phyloP scores from a whole-genome alignment of 2,329 filamentous ascomycete genomes.

The Colletotrichum sublineola region DNA sequence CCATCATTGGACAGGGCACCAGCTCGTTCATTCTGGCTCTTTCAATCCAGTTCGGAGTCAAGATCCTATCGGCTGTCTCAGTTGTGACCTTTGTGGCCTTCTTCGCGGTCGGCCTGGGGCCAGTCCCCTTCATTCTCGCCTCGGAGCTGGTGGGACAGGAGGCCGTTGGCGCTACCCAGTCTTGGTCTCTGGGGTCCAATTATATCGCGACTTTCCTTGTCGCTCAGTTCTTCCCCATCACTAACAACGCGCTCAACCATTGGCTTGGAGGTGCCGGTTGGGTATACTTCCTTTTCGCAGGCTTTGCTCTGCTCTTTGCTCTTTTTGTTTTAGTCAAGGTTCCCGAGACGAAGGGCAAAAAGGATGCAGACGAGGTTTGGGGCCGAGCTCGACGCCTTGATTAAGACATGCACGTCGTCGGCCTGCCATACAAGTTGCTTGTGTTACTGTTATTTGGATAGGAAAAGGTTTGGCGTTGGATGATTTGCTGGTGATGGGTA shows the following conservation, averaged over 20 bases:
- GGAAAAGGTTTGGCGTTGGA: constrained; percentile 14
- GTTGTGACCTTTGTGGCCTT: constrained; percentile 89
- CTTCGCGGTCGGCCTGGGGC: constrained; percentile 91
- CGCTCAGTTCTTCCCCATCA: constrained; percentile 92
- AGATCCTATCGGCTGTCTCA: constrained; percentile 82
- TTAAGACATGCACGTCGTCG: constrained; percentile 48
- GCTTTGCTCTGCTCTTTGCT: constrained; percentile 75
- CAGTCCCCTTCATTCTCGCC: constrained; percentile 93
- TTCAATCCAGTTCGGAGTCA: constrained; percentile 80
- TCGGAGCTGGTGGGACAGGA: constrained; percentile 92
- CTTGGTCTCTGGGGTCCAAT: constrained; percentile 87
- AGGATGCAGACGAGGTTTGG: constrained; percentile 91
- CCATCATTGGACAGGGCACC: constrained; percentile 85
- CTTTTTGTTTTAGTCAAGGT: constrained; percentile 80
- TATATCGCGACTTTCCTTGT: constrained; percentile 93
- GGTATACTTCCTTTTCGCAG: constrained; percentile 94
- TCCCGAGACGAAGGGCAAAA: constrained; percentile 90
- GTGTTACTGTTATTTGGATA: neutral
- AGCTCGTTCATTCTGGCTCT: constrained; percentile 83
- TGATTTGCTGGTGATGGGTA: neutral
- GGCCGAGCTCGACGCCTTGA: constrained; percentile 72
- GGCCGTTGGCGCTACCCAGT: constrained; percentile 92
- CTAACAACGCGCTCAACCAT: constrained; percentile 79
- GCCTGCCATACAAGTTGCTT: neutral
- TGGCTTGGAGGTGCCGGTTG: constrained; percentile 78